Percentiles rank a stretch among this genome's conserved stretches.
Conservation (phyloP, 2,329 filamentous ascomycete genomes). For the Colletotrichum scovillei region DNA sequence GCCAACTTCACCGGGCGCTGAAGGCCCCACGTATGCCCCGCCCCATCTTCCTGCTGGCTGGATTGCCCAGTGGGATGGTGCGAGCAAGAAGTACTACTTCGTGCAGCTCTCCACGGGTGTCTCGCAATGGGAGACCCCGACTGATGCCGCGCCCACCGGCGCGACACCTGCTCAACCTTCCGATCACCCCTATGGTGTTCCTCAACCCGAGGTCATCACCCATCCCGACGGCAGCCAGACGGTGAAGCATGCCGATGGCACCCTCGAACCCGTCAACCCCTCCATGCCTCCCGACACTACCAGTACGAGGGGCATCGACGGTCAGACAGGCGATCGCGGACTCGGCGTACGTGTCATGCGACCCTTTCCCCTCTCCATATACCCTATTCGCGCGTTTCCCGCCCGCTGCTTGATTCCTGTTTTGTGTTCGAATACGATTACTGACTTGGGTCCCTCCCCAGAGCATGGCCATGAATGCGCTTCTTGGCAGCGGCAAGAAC, state of each 20-base stretch:
- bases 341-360: slow-evolving; percentile 68
- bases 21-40: slow-evolving; percentile 69
- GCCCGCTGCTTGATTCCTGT: not conserved
- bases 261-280: slow-evolving; percentile 68
- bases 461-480: slow-evolving; percentile 71
- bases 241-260: slow-evolving; percentile 69
- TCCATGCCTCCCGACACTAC: slow-evolving; percentile 59
- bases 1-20: slow-evolving; percentile 67
- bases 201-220: slow-evolving; percentile 67
- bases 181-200: slow-evolving; percentile 73
- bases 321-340: slow-evolving; percentile 68
- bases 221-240: slow-evolving; percentile 73
- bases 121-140: slow-evolving; percentile 81
- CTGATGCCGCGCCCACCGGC: slow-evolving; percentile 70
- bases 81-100: slow-evolving; percentile 75
- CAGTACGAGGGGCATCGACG: slow-evolving; percentile 61
- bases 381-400: not conserved
- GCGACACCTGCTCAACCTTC: slow-evolving; percentile 65
- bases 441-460: slow-evolving; percentile 43
- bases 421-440: not conserved
- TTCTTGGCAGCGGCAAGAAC: slow-evolving; percentile 58
- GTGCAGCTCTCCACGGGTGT: slow-evolving; percentile 78
- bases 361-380: slow-evolving; percentile 1
- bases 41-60: slow-evolving; percentile 72
- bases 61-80: slow-evolving; percentile 77